Evolutionary conservation across 768 basidiomycete species (phyloP), one percentile per base, ranked within the genome.

Genomic region (Collybia nuda): DNA sequence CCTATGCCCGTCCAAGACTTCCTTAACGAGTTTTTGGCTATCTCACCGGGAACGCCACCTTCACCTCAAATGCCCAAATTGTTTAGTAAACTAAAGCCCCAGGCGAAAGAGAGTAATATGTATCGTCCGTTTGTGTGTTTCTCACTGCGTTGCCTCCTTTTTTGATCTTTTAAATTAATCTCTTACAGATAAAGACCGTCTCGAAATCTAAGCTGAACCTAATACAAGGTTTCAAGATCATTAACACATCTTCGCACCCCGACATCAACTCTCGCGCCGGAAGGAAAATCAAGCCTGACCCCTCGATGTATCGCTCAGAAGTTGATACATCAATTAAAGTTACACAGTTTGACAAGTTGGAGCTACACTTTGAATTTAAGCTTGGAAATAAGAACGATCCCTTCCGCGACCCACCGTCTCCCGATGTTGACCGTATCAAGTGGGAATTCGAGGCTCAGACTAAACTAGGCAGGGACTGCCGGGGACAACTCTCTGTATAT

Each of bases 401-500:
- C 32, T 60, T 60, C 46, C 15, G 24, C 1, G 56, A 60, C 35
- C 23, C 26, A 8, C 9, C 23, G 12, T 7, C 45, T 22, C 32
- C 46, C 3, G 39, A 40, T 15, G 39, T 5, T 5, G 32, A 32
- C 14, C 40, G 14, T 6, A 15, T 6, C 17, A 40, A 5, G 2
- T 40, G 22, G 19, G 8, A n/a, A 7, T 40, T 40, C 14, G 40
- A 40, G 22, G 5, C 40, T 2, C 15, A 40, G 9, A 32, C 5
- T 32, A 2, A 5, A 3, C 2, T 6, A 40, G 18, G 49, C 12
- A 8, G 19, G 29, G 24, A 55, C 6, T 53, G 39, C 26, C 59
- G 58, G 3, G 66, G 62, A 2, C 67, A 68, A 46, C 45, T 69
- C 11, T 47, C 50, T 2, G 9, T 49, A 4, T 59, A 66, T 54